Evolutionary conservation across 176 grass and related monocot species (phyloP).

Genomic region (Triticum aestivum): IWGSC_CS_RefSeq_v2.1 NC_057794.1:396870777-396871276

Average conservation of each 20-base stretch:
- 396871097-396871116: not conserved
- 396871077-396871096: not conserved
- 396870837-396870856: slow-evolving; percentile 6
- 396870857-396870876: slow-evolving; percentile 71
- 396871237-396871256: no score
- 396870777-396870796: not conserved
- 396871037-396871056: not conserved
- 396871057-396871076: not conserved
- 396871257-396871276: no score
- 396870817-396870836: slow-evolving; percentile 25
- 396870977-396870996: not conserved
- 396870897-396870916: slow-evolving; percentile 91
- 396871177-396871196: not conserved
- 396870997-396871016: slow-evolving; percentile 9
- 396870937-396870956: slow-evolving; percentile 84
- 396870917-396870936: slow-evolving; percentile 89
- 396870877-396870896: slow-evolving; percentile 85
- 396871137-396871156: not conserved
- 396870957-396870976: not conserved
- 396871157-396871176: not conserved
- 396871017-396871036: not conserved
- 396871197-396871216: no score
- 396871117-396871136: not conserved
- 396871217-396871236: no score
- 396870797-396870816: slow-evolving; percentile 13